These are phyloP conservation scores for Bullera alba DNA, from an alignment of 768 basidiomycete species.

Conservation along the genomic window DNA sequence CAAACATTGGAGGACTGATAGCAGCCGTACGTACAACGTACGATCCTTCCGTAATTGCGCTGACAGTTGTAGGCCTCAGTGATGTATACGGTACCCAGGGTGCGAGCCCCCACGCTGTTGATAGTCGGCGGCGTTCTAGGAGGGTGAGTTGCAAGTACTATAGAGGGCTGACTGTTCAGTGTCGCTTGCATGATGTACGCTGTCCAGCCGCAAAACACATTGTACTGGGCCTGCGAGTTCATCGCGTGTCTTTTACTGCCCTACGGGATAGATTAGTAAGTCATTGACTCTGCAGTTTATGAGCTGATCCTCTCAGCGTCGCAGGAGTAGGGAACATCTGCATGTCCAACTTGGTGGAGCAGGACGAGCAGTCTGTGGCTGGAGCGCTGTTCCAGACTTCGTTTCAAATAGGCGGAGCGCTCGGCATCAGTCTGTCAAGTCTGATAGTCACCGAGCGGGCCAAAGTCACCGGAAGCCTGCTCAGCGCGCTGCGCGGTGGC, in stretches of 20 bases:
- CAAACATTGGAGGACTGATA: conserved; percentile 4
- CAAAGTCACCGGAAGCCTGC: conserved; percentile 6
- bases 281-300: not conserved
- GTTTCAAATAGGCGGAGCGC: conserved; percentile 5
- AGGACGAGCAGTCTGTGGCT: conserved; percentile 20
- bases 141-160: not conserved
- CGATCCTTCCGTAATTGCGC: not conserved
- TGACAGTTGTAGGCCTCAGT: not conserved
- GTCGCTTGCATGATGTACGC: conserved; percentile 8
- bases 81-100: not conserved
- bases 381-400: conserved; percentile 24
- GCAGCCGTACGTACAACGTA: conserved; percentile 6
- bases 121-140: not conserved
- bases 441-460: conserved; percentile 10
- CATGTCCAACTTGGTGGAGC: not conserved
- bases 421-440: conserved; percentile 13
- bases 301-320: not conserved
- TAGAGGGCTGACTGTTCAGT: conserved; percentile 1
- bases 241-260: not conserved
- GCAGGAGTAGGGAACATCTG: conserved; percentile 1
- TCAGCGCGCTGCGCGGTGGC: conserved; percentile 9
- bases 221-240: conserved; percentile 12
- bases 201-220: conserved; percentile 1
- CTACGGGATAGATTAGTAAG: conserved; percentile 2
- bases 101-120: not conserved